Conservation (phyloP, 306 rosid species). For the Ormosia semicastrata region DNA sequence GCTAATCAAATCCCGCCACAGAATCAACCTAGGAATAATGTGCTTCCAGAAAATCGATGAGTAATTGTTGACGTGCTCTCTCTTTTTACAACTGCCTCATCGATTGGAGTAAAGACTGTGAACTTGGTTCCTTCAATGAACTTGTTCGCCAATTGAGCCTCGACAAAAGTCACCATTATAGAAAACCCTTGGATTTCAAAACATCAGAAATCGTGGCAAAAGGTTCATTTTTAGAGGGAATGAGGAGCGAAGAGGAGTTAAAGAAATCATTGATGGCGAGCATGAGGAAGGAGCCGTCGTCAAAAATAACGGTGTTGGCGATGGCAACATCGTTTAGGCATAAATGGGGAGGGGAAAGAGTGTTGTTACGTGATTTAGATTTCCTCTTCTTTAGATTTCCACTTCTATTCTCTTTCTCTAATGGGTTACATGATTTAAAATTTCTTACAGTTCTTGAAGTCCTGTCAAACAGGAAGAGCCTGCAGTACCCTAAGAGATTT, state of each 20-base stretch:
- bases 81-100: slow-evolving; percentile 18
- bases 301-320: not conserved
- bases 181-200: slow-evolving; percentile 30
- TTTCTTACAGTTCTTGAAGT: no score
- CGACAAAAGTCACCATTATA: slow-evolving; percentile 29
- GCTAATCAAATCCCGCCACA: slow-evolving; percentile 32
- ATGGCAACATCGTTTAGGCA: slow-evolving; percentile 9
- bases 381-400: no score
- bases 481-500: no score
- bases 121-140: slow-evolving; percentile 12
- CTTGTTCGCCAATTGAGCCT: slow-evolving; percentile 3
- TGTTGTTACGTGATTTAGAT: no score
- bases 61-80: slow-evolving; percentile 10
- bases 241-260: slow-evolving; percentile 4
- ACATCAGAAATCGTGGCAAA: not conserved
- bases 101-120: slow-evolving; percentile 38
- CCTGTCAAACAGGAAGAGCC: no score
- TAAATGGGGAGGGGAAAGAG: not conserved
- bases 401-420: no score
- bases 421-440: no score
- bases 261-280: slow-evolving; percentile 21
- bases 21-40: slow-evolving; percentile 19
- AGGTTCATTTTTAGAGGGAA: not conserved
- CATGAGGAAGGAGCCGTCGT: not conserved
- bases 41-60: slow-evolving; percentile 33